Percentiles rank a stretch among this genome's conserved stretches.
These are phyloP conservation scores for Phaeotremella skinneri DNA, from an alignment of 768 basidiomycete genomes.

Conservation along the genomic window DNA sequence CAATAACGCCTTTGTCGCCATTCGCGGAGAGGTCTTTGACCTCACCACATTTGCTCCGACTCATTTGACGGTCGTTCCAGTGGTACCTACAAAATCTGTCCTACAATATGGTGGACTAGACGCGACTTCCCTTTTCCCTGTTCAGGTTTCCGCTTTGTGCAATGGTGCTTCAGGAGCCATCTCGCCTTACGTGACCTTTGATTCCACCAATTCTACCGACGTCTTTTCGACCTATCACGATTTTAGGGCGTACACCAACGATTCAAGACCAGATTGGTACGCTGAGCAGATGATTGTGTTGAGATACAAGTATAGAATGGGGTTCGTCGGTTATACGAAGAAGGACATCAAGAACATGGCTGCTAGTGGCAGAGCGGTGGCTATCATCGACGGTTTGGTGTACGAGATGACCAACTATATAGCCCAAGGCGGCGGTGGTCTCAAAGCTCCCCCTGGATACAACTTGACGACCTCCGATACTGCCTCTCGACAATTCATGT, in stretches of 20 bases:
- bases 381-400: constrained; percentile 78
- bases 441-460: constrained; percentile 41
- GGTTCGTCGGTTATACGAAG: constrained; percentile 81
- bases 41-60: constrained; percentile 64
- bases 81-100: constrained; percentile 71
- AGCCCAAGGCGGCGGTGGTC: constrained; percentile 61
- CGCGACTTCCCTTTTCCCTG: constrained; percentile 80
- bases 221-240: constrained; percentile 86
- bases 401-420: constrained; percentile 86
- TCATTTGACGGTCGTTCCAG: constrained; percentile 67
- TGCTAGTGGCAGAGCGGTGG: constrained; percentile 60
- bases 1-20: constrained; percentile 72
- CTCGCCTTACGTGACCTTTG: constrained; percentile 76
- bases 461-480: constrained; percentile 53
- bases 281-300: constrained; percentile 89
- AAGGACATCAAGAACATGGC: constrained; percentile 73
- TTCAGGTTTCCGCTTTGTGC: constrained; percentile 93
- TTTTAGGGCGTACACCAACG: constrained; percentile 78
- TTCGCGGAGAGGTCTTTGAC: constrained; percentile 89
- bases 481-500: constrained; percentile 46
- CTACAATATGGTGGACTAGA: constrained; percentile 78
- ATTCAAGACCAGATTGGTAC: constrained; percentile 97
- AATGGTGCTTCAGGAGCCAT: constrained; percentile 77
- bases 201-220: constrained; percentile 65
- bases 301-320: constrained; percentile 83